Evolutionary conservation across 345 rosid genomes (phyloP), one percentile per base, ranked within the genome.

Genomic region (Conringia planisiliqua): DNA sequence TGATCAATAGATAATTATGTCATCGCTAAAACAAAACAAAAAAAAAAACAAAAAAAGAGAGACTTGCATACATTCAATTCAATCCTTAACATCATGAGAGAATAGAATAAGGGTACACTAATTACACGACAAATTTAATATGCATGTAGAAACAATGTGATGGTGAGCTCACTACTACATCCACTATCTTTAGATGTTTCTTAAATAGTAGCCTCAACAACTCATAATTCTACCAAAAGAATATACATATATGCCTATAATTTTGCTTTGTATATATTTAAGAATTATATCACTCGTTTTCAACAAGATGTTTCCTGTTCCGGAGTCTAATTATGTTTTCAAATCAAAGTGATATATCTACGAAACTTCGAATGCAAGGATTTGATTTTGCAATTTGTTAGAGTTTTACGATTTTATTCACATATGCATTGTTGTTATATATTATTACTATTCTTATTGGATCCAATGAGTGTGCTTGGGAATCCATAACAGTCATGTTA

Each of bases 391-490:
- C 22, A 46, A 56, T 3, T 32, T 22, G 10, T 36, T 29, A 46
- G 7, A 74, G 42, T 9, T 18, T 58, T 18, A 10, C 27, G 36
- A 38, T 38, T 14, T 29, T 42, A 47, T 13, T 66, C 13, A 58
- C 58, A 35, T 5, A 27, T 17, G 2, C 46, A 66, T 6, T 61
- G 69, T 22, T 36, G 33, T 43, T 12, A 16, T 55, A 29, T 7
- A 10, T 55, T 64, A 16, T 2, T 39, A 39, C 30, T 77, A 20
- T 66, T 17, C 32, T 58, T 46, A 57, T 7, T 48, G 72, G 73
- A 71, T 71, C 81, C 81, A 71, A 59, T 77, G 77, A 71, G 24
- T 66, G 77, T 48, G 73, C 71, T 77, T 57, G 62, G 72, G 76
- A 77, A 71, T 71, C 68, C 68, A 48, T 71, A 77, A 65, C 77